phyloP scores from a whole-genome alignment of 495 filamentous ascomycete species.

The Tuber calosporum region DNA sequence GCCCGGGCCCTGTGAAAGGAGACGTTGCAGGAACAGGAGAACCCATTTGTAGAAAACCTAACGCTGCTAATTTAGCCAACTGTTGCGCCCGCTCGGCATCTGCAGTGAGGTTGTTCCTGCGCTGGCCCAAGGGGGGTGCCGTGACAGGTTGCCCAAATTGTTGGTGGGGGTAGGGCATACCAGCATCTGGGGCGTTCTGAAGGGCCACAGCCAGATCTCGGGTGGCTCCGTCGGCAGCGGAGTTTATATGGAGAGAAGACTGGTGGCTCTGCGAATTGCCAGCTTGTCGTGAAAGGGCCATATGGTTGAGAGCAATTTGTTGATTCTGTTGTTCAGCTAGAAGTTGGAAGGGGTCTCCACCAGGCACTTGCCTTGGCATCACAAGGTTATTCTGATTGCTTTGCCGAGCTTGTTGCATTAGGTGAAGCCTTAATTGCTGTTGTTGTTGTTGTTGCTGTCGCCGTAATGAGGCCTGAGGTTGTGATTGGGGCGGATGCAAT shows the following conservation, averaged over 20 bases:
- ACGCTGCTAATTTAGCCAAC: not conserved
- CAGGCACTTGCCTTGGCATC: not conserved
- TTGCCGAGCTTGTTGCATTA: not conserved
- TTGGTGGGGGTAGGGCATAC: not conserved
- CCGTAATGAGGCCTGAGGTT: not conserved
- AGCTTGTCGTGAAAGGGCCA: not conserved
- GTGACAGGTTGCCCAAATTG: not conserved
- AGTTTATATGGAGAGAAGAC: not conserved
- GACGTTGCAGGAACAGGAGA: not conserved
- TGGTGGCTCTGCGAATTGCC: not conserved
- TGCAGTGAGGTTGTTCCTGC: not conserved
- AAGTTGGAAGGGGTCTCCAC: not conserved
- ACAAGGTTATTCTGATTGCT: not conserved
- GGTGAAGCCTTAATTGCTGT: not conserved
- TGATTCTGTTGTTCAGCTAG: not conserved
- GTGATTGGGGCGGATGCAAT: not conserved
- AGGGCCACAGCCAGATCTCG: not conserved
- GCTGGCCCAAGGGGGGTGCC: not conserved
- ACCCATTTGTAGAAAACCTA: not conserved
- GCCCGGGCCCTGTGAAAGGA: not conserved
- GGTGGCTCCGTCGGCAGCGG: not conserved
- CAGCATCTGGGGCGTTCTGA: not conserved
- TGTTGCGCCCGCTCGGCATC: not conserved
- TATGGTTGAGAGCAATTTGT: not conserved
- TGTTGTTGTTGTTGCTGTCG: not conserved